Conservation (phyloP, 148 eudicot species). For the Camellia japonica region DNA sequence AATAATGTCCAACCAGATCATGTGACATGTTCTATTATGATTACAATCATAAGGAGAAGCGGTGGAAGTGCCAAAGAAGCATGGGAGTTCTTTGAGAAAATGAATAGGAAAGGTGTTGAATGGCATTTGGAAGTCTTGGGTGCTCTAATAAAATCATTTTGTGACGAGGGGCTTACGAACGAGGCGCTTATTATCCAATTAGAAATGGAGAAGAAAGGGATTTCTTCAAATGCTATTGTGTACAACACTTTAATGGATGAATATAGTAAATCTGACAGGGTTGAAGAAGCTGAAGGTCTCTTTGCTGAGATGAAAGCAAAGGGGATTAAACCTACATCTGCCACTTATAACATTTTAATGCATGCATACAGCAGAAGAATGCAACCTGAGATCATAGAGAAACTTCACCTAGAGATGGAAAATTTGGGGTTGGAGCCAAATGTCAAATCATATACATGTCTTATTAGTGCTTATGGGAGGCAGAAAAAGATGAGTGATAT, state of each 20-base stretch:
- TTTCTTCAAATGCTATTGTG: constrained; percentile 66
- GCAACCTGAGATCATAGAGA: constrained; percentile 86
- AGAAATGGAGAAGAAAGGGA: constrained; percentile 91
- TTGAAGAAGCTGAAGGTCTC: constrained; percentile 94
- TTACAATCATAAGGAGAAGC: constrained; percentile 74
- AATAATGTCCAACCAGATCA: constrained; percentile 73
- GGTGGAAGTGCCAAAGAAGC: constrained; percentile 85
- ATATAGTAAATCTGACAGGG: constrained; percentile 58
- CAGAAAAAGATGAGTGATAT: constrained; percentile 82
- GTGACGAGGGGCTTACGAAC: constrained; percentile 76
- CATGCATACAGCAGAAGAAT: constrained; percentile 85
- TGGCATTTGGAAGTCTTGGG: constrained; percentile 83
- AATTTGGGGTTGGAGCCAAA: constrained; percentile 58
- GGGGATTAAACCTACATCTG: constrained; percentile 61
- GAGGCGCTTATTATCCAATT: constrained; percentile 87
- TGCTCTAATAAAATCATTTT: constrained; percentile 81
- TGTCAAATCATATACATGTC: constrained; percentile 77
- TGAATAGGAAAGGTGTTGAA: constrained; percentile 70
- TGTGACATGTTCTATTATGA: constrained; percentile 84
- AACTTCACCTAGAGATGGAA: constrained; percentile 73
- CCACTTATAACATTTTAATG: constrained; percentile 79
- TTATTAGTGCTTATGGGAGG: constrained; percentile 85
- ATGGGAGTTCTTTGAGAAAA: constrained; percentile 72
- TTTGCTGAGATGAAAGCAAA: constrained; percentile 76
- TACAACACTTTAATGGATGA: constrained; percentile 88